Evolutionary conservation across 1,284 basidiomycete species (phyloP).

Genomic region (Ustilago trichophora): DNA sequence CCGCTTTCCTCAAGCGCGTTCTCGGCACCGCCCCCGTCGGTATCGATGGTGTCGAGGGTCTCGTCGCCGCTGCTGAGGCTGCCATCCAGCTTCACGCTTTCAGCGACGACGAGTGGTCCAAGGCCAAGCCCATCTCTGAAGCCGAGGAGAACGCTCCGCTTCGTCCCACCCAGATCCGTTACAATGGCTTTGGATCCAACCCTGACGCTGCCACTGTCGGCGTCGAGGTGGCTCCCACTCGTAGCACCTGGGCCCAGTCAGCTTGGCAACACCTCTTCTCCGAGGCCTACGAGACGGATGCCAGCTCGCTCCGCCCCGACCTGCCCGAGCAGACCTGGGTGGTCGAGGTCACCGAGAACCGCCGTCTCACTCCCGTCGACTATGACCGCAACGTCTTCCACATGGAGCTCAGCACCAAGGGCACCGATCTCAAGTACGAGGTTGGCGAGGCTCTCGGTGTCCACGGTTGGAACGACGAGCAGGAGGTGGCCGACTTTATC

Average conservation of each 20-base stretch:
- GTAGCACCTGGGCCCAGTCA: conserved; percentile 61
- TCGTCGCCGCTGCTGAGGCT: conserved; percentile 50
- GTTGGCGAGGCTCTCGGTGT: conserved; percentile 97
- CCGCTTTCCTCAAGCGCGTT: conserved; percentile 44
- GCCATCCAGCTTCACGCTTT: conserved; percentile 50
- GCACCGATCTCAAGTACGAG: conserved; percentile 91
- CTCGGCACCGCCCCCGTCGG: conserved; percentile 60
- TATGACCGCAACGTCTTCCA: conserved; percentile 99
- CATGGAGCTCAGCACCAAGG: conserved; percentile 90
- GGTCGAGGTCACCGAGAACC: conserved; percentile 91
- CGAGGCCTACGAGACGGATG: conserved; percentile 63
- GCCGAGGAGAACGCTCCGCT: conserved; percentile 49
- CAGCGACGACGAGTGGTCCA: conserved; percentile 50
- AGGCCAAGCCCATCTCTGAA: conserved; percentile 53
- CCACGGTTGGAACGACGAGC: conserved; percentile 95
- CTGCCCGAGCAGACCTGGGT: conserved; percentile 89
- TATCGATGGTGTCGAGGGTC: conserved; percentile 52
- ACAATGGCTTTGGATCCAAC: conserved; percentile 59
- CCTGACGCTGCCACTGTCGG: conserved; percentile 49
- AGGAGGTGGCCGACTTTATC: conserved; percentile 89
- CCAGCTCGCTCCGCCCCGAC: conserved; percentile 75
- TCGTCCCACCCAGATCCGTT: conserved; percentile 55
- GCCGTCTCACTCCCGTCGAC: conserved; percentile 88
- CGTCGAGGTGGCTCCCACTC: conserved; percentile 40
- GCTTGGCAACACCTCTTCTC: conserved; percentile 66